Conservation (phyloP, 352 stramenopile genomes). For the Globisporangium heterothallicum region DNA sequence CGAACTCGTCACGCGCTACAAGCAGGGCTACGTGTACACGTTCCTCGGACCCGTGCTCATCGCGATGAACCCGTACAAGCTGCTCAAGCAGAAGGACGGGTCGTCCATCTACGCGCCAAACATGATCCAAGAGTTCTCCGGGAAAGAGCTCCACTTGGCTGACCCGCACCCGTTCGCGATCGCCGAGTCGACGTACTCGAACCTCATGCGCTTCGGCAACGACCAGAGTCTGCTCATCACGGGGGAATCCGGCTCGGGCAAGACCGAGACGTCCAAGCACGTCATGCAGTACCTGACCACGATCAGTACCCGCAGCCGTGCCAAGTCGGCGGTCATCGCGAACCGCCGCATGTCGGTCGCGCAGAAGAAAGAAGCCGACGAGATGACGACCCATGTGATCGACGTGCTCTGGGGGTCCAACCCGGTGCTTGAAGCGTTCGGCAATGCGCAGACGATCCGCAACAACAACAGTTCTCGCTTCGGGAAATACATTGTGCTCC, state of each 20-base stretch:
- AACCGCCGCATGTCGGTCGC: conserved; percentile 75
- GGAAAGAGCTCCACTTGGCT: conserved; percentile 76
- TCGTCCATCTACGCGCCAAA: conserved; percentile 73
- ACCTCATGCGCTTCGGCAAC: conserved; percentile 83
- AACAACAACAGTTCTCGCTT: conserved; percentile 88
- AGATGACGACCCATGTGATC: conserved; percentile 65
- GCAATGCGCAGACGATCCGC: conserved; percentile 82
- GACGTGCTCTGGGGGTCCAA: conserved; percentile 78
- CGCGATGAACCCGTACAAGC: conserved; percentile 89
- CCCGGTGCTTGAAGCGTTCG: conserved; percentile 80
- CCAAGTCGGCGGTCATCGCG: conserved; percentile 64
- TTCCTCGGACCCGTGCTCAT: conserved; percentile 90
- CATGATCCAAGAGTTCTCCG: conserved; percentile 74
- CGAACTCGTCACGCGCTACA: conserved; percentile 75
- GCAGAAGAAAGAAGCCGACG: conserved; percentile 66
- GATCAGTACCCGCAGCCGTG: conserved; percentile 63
- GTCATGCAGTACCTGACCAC: conserved; percentile 93
- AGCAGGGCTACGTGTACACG: conserved; percentile 83
- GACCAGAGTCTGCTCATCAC: conserved; percentile 87
- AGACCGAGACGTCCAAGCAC: conserved; percentile 96
- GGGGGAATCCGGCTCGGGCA: conserved; percentile 84
- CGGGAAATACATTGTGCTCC: conserved; percentile 85
- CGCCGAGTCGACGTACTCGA: conserved; percentile 84
- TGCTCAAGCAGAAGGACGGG: conserved; percentile 57
- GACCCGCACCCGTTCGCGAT: conserved; percentile 83